phyloP scores from a whole-genome alignment of 805 yeast genomes.

The Metschnikowia lunata region DNA sequence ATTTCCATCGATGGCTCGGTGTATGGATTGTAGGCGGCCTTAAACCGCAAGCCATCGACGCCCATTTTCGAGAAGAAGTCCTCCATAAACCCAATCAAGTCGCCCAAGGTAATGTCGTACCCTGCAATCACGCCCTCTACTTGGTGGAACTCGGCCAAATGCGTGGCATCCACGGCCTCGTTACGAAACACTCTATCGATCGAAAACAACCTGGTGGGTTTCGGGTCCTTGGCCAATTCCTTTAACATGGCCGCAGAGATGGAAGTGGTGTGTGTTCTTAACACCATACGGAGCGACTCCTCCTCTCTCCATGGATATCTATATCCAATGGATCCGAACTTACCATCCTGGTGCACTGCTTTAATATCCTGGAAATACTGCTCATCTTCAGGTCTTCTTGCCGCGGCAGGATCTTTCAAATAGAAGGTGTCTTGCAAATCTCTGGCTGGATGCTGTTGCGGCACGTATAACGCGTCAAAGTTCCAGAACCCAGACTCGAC shows the following conservation, averaged over 20 bases:
- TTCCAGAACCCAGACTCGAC: conserved; percentile 99
- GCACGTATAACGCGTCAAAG: conserved; percentile 92
- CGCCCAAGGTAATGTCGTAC: conserved; percentile 90
- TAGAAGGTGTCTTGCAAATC: conserved; percentile 98
- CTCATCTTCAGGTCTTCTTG: conserved; percentile 79
- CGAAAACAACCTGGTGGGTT: conserved; percentile 87
- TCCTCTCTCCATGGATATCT: conserved; percentile 95
- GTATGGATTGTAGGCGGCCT: conserved; percentile 98
- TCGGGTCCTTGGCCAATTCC: conserved; percentile 80
- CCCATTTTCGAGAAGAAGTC: conserved; percentile 97
- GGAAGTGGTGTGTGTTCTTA: conserved; percentile 97
- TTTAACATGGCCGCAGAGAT: conserved; percentile 86
- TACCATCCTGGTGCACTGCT: conserved; percentile 84
- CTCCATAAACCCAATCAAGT: conserved; percentile 96
- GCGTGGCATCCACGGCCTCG: conserved; percentile 99
- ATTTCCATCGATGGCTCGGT: conserved; percentile 99
- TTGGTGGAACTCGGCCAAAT: conserved; percentile 98
- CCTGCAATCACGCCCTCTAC: conserved; percentile 99
- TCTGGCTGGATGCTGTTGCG: conserved; percentile 99
- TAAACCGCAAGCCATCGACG: conserved; percentile 89
- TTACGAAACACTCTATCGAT: conserved; percentile 98
- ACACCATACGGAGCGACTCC: conserved; percentile 85
- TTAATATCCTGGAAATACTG: conserved; percentile 73
- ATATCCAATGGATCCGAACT: conserved; percentile 93
- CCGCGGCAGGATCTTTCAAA: conserved; percentile 84